Evolutionary conservation across 1,139 yeast species (phyloP).

Genomic region (Nakaseomyces uthaithaninus): DNA sequence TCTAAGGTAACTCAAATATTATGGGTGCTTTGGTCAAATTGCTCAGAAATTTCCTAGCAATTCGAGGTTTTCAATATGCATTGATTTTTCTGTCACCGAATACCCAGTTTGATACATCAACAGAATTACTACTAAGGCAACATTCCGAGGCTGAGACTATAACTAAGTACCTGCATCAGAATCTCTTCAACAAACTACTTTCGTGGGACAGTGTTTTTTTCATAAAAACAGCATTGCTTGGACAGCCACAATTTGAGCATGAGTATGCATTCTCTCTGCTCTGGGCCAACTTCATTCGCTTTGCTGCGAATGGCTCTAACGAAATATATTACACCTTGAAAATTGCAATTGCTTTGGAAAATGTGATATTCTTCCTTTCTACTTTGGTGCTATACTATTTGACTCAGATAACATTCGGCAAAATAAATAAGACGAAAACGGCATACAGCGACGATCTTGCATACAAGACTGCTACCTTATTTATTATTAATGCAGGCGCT

Average conservation of each 20-base stretch:
- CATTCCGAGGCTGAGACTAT: constrained; percentile 6
- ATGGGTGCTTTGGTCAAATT: neutral
- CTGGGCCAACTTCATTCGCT: constrained; percentile 54
- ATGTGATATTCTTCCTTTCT: constrained; percentile 45
- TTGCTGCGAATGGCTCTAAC: neutral
- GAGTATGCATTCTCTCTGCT: constrained; percentile 82
- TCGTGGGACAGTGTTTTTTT: constrained; percentile 88
- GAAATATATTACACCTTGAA: constrained; percentile 40
- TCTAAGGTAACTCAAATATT: too few species aligned
- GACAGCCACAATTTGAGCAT: constrained; percentile 58
- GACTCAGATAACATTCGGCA: constrained; percentile 37
- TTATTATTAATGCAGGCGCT: constrained; percentile 68
- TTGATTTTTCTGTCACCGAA: constrained; percentile 37
- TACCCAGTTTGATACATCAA: constrained; percentile 44
- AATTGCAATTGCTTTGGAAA: constrained; percentile 42
- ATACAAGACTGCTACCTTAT: constrained; percentile 38
- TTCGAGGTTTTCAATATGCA: constrained; percentile 35
- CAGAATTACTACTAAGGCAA: constrained; percentile 30
- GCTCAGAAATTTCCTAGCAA: neutral
- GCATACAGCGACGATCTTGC: constrained; percentile 14
- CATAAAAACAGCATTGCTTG: constrained; percentile 40
- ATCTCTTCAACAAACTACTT: constrained; percentile 43
- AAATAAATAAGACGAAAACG: constrained; percentile 9
- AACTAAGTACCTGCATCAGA: constrained; percentile 15
- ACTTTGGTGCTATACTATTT: constrained; percentile 44